A percentile compares a stretch with the other conserved stretches of the same genome.
These are phyloP conservation scores for Zymoseptoria tritici DNA, from an alignment of 2,329 filamentous ascomycete genomes.

Conservation along the genomic window DNA sequence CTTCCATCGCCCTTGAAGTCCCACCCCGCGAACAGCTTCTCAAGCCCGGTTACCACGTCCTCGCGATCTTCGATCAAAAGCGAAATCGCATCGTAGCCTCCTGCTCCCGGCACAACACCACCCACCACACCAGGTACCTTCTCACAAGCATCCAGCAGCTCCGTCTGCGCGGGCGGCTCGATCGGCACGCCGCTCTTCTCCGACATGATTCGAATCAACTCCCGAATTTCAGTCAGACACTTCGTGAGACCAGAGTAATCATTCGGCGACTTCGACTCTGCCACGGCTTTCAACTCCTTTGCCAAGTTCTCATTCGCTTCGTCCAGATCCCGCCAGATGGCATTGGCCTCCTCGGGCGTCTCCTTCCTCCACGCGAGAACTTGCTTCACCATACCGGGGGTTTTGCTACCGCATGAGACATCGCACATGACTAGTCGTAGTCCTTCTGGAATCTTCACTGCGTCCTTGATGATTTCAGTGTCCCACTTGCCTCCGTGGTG, in stretches of 20 bases:
- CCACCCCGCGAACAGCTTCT: constrained; percentile 60
- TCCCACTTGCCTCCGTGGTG: constrained; percentile 59
- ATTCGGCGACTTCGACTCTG: constrained; percentile 41
- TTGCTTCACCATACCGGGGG: constrained; percentile 90
- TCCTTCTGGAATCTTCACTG: constrained; percentile 62
- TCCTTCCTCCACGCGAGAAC: constrained; percentile 73
- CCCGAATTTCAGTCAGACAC: constrained; percentile 46
- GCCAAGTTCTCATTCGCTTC: constrained; percentile 65
- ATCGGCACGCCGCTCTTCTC: constrained; percentile 69
- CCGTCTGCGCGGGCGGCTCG: constrained; percentile 79
- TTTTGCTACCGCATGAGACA: constrained; percentile 88
- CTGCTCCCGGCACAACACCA: constrained; percentile 88
- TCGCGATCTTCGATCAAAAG: constrained; percentile 69
- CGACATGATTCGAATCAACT: constrained; percentile 70
- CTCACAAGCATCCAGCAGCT: constrained; percentile 68
- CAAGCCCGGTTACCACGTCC: constrained; percentile 54
- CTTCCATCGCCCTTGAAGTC: constrained; percentile 35
- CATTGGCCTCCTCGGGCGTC: constrained; percentile 56
- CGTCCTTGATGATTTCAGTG: constrained; percentile 62
- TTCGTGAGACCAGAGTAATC: constrained; percentile 44
- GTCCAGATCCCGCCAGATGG: constrained; percentile 71
- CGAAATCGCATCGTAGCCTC: constrained; percentile 84
- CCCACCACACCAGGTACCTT: constrained; percentile 72
- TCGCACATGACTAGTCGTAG: constrained; percentile 86
- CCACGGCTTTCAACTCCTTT: constrained; percentile 50